A percentile compares a stretch with the other conserved stretches of the same genome.
These are phyloP conservation scores for Barnettozyma sucrosica DNA, from an alignment of 805 yeast genomes.

Conservation along the genomic window DNA sequence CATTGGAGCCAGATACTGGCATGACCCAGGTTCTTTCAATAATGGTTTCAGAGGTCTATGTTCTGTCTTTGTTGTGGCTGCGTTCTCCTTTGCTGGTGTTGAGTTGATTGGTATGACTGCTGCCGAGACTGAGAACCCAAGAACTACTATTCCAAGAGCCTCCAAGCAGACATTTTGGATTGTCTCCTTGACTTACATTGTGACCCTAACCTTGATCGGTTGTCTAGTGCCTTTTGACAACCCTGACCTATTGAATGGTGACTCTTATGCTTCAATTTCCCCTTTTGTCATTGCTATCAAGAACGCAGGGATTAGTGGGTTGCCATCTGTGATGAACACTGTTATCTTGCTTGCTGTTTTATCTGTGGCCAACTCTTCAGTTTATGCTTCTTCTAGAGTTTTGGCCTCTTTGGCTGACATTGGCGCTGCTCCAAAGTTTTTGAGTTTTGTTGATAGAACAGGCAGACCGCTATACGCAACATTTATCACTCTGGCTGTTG, in stretches of 20 bases:
- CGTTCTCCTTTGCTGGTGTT: conserved; percentile 60
- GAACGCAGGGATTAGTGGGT: conserved; percentile 56
- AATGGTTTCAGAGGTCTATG: conserved; percentile 59
- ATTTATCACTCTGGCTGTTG: conserved; percentile 44
- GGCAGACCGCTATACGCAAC: conserved; percentile 66
- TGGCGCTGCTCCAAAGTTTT: conserved; percentile 54
- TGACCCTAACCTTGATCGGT: conserved; percentile 52
- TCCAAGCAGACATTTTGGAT: conserved; percentile 45
- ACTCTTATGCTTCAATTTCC: conserved; percentile 59
- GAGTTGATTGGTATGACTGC: conserved; percentile 52
- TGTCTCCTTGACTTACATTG: conserved; percentile 53
- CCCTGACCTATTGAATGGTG: conserved; percentile 40
- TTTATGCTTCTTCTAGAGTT: conserved; percentile 64
- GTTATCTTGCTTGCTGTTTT: conserved; percentile 61
- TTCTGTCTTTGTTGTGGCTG: conserved; percentile 46
- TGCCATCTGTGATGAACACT: conserved; percentile 62
- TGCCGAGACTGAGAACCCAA: conserved; percentile 50
- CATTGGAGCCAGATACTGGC: conserved; percentile 41
- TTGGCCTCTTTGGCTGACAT: conserved; percentile 56
- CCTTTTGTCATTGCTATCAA: conserved; percentile 73
- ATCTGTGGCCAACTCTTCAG: conserved; percentile 71
- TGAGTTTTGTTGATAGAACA: conserved; percentile 55
- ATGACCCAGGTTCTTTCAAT: conserved; percentile 53
- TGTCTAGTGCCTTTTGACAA: conserved; percentile 66
- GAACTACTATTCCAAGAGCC: conserved; percentile 55